These are phyloP conservation scores for Cyclotella choctawhatcheeana DNA, from an alignment of 108 stramenopile genomes.

Conservation along the genomic window DNA sequence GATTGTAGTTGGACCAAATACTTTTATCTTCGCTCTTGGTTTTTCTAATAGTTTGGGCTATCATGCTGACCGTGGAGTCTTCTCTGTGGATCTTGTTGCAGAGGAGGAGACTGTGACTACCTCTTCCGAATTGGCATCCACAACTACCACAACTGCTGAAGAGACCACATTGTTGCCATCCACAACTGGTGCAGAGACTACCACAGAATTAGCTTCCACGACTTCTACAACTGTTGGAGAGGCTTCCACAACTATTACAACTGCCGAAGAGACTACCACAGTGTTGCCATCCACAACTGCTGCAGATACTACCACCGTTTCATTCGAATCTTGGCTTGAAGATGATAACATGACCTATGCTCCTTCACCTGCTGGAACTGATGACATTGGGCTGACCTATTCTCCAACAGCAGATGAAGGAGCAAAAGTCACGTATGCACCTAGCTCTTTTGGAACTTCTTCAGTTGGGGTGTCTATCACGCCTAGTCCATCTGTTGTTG, in stretches of 20 bases:
- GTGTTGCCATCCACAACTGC: no score
- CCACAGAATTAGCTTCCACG: not conserved
- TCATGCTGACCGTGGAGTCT: constrained; percentile 33
- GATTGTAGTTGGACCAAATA: constrained; percentile 40
- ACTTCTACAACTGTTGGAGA: no score
- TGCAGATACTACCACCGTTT: no score
- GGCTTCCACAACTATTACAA: no score
- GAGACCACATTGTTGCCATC: not conserved
- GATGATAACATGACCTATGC: no score
- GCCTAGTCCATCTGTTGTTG: not conserved
- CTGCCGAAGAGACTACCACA: no score
- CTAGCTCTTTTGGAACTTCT: not conserved
- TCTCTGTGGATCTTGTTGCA: constrained; percentile 11
- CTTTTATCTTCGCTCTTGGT: constrained; percentile 58
- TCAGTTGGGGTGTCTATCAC: not conserved
- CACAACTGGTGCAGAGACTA: not conserved
- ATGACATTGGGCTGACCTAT: not conserved
- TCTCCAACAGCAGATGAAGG: not conserved
- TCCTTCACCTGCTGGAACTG: no score
- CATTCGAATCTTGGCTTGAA: no score
- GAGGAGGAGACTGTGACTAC: not conserved
- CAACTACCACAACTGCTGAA: not conserved
- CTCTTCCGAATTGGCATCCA: not conserved
- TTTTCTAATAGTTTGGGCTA: constrained; percentile 38
- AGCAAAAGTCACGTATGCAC: not conserved